phyloP scores from a whole-genome alignment of 139 green algal genomes.

The Chlamydomonas schloesseri region DNA sequence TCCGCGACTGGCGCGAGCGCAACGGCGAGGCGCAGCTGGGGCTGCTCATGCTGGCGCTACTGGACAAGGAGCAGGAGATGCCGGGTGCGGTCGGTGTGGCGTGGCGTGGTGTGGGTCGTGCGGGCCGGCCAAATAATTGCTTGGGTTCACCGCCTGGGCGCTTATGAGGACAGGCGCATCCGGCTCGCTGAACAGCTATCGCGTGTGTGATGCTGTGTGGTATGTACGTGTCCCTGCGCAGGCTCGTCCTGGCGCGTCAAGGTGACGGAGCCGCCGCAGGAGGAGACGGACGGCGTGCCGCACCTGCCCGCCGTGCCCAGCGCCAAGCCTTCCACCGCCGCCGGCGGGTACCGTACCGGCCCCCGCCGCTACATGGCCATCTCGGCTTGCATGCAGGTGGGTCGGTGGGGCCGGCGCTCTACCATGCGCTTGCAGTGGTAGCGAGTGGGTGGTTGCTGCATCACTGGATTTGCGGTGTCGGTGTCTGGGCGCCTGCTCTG shows the following conservation, averaged over 20 bases:
- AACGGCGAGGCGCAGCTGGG: background rate
- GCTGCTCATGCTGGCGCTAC: conserved; percentile 28
- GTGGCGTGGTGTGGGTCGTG: background rate
- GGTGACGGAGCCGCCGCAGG: background rate
- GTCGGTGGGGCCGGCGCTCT: background rate
- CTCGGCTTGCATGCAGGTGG: conserved; percentile 31
- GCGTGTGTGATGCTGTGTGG: no score
- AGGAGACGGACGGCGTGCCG: background rate
- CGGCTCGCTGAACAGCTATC: no score
- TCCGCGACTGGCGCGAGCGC: conserved; percentile 23
- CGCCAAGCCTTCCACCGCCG: background rate
- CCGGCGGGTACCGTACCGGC: background rate
- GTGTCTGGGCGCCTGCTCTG: no score
- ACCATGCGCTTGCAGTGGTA: background rate
- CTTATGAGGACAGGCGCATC: background rate
- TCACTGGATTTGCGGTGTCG: no score
- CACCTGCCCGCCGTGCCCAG: background rate
- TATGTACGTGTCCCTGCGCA: background rate
- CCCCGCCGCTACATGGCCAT: background rate
- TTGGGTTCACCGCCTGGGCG: background rate
- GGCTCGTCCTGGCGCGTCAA: conserved; percentile 27
- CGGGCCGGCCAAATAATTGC: no score
- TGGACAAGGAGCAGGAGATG: conserved; percentile 36
- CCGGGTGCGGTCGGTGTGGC: background rate
- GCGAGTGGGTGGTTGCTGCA: no score